Conservation (phyloP, 192 early-diverging fungal genomes). For the Podila minutissima region DNA sequence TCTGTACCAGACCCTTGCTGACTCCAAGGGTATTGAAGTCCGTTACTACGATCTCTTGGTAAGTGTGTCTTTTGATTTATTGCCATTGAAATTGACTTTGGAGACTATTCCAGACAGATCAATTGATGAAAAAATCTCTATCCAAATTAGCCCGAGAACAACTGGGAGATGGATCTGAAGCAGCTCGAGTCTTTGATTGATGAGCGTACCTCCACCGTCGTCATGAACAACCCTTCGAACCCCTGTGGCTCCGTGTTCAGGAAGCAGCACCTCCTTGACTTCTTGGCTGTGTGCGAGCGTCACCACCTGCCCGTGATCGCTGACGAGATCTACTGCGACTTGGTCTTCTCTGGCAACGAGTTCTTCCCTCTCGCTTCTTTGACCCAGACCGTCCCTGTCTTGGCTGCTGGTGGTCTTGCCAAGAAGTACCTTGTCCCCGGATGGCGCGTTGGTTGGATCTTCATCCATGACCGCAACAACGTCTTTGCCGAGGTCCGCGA, state of each 20-base stretch:
- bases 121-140: not conserved
- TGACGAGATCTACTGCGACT: conserved; percentile 93
- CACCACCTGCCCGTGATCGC: conserved; percentile 86
- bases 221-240: conserved; percentile 94
- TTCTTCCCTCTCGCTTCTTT: conserved; percentile 78
- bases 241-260: conserved; percentile 92
- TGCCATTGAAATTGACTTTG: conserved; percentile 1
- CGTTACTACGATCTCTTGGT: conserved; percentile 84
- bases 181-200: conserved; percentile 86
- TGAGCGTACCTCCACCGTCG: conserved; percentile 78
- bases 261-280: conserved; percentile 73
- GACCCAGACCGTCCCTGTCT: conserved; percentile 83
- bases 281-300: conserved; percentile 76
- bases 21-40: conserved; percentile 78
- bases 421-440: conserved; percentile 94
- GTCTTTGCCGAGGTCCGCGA: conserved; percentile 71
- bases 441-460: conserved; percentile 92
- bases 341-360: conserved; percentile 72
- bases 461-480: conserved; percentile 77
- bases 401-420: conserved; percentile 86
- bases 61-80: conserved; percentile 13
- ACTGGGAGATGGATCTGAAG: conserved; percentile 87
- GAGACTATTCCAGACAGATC: not conserved
- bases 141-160: conserved; percentile 67
- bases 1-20: conserved; percentile 84